A percentile compares a stretch with the other conserved stretches of the same genome.
phyloP scores from a whole-genome alignment of 352 stramenopile genomes.

The Pythium utonaiense region DNA sequence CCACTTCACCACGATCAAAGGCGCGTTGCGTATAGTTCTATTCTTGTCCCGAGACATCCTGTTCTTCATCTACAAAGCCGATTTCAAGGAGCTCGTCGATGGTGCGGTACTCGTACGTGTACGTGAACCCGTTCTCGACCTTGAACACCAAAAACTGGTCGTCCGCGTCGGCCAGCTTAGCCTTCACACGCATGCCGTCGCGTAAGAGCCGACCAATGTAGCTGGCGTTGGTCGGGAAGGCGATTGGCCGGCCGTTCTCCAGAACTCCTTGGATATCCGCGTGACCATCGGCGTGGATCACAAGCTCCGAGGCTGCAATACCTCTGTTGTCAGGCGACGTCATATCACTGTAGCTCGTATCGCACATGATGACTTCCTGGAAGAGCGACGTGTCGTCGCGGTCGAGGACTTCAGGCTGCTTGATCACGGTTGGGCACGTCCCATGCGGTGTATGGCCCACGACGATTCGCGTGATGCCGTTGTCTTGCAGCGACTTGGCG shows the following conservation, averaged over 20 bases:
- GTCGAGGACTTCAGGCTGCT: conserved; percentile 27
- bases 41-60: not conserved
- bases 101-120: conserved; percentile 51
- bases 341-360: conserved; percentile 91
- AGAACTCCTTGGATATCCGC: conserved; percentile 57
- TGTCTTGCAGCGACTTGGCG: conserved; percentile 49
- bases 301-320: conserved; percentile 64
- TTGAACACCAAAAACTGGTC: conserved; percentile 58
- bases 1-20: no score
- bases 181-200: conserved; percentile 67
- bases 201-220: conserved; percentile 44
- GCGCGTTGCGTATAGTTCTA: conserved; percentile 9
- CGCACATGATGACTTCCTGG: conserved; percentile 86
- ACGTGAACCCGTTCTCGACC: conserved; percentile 57
- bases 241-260: conserved; percentile 39
- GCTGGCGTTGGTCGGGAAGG: conserved; percentile 36
- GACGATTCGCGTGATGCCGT: conserved; percentile 82
- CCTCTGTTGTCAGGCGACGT: conserved; percentile 72
- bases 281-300: conserved; percentile 52
- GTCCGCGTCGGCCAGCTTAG: conserved; percentile 31
- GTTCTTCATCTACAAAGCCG: conserved; percentile 25
- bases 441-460: conserved; percentile 92
- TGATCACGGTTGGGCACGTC: conserved; percentile 87
- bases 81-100: conserved; percentile 24
- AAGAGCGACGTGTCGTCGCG: conserved; percentile 23